phyloP scores from a whole-genome alignment of 495 filamentous ascomycete species.

The Penicillium simplicissimum region DNA sequence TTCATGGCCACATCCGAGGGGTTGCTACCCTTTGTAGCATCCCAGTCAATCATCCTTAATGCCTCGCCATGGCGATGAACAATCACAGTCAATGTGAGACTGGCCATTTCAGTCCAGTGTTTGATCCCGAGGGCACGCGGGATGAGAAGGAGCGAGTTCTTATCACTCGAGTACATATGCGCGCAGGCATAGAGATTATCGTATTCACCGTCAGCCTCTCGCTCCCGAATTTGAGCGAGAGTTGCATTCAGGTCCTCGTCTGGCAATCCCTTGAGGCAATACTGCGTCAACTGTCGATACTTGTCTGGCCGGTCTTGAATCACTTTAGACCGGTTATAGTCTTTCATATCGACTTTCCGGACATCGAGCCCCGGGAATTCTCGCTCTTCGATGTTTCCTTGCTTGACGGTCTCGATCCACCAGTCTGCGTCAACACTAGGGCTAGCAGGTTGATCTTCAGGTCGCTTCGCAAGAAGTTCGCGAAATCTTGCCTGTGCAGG shows the following conservation, averaged over 20 bases:
- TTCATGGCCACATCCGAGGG: slow-evolving; percentile 39
- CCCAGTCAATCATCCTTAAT: slow-evolving; percentile 44
- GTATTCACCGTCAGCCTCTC: slow-evolving; percentile 36
- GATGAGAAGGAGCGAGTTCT: slow-evolving; percentile 66
- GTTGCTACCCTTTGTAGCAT: slow-evolving; percentile 7
- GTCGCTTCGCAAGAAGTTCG: slow-evolving; percentile 41
- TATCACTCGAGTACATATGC: slow-evolving; percentile 68
- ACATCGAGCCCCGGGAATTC: slow-evolving; percentile 61
- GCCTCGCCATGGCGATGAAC: slow-evolving; percentile 52
- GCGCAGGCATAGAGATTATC: slow-evolving; percentile 62
- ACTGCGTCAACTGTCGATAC: slow-evolving; percentile 59
- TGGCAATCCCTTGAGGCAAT: slow-evolving; percentile 51
- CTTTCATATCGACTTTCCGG: slow-evolving; percentile 62
- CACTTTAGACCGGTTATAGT: slow-evolving; percentile 50
- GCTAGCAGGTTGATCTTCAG: slow-evolving; percentile 38
- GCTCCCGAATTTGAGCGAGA: slow-evolving; percentile 19
- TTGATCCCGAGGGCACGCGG: slow-evolving; percentile 60
- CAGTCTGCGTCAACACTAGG: slow-evolving; percentile 51
- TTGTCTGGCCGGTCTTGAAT: slow-evolving; percentile 46
- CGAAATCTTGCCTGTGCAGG: slow-evolving; percentile 40
- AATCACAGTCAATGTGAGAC: slow-evolving; percentile 61
- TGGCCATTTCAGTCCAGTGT: slow-evolving; percentile 55
- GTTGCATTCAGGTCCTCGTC: slow-evolving; percentile 21
- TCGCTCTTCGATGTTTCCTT: slow-evolving; percentile 32
- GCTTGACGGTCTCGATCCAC: slow-evolving; percentile 36